A percentile compares a stretch with the other conserved stretches of the same genome.
These are phyloP conservation scores for Amesomyces nigricolor DNA, from an alignment of 2,329 filamentous ascomycete genomes.

Conservation along the genomic window DNA sequence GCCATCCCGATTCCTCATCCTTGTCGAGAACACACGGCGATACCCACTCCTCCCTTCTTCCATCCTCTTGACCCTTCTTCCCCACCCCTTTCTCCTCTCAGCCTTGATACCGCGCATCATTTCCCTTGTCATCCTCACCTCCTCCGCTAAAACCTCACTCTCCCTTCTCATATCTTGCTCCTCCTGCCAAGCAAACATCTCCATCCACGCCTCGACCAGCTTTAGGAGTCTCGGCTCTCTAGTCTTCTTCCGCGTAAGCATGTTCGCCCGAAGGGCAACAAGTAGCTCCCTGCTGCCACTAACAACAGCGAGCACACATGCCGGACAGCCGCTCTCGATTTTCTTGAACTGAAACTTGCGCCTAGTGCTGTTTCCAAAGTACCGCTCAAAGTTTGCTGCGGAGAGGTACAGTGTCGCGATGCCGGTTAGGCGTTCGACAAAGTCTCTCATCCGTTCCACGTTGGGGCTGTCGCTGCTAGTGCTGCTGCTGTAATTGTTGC, in stretches of 20 bases:
- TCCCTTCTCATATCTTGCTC: slow-evolving; percentile 7
- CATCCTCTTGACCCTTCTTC: neutral
- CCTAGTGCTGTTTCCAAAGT: slow-evolving; percentile 32
- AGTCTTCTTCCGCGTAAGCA: slow-evolving; percentile 35
- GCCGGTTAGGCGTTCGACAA: neutral
- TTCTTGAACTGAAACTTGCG: slow-evolving; percentile 14
- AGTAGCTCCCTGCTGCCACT: slow-evolving; percentile 40
- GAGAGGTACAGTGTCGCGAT: slow-evolving; percentile 36
- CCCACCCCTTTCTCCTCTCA: slow-evolving; percentile 5
- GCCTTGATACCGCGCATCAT: neutral
- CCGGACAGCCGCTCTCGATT: slow-evolving; percentile 42
- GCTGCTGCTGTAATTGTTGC: neutral
- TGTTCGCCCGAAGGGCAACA: slow-evolving; percentile 40
- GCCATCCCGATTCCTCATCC: neutral
- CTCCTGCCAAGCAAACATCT: slow-evolving; percentile 24
- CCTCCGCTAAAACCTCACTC: slow-evolving; percentile 10
- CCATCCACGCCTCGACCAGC: slow-evolving; percentile 42
- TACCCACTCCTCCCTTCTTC: neutral
- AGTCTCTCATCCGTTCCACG: neutral
- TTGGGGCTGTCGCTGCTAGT: neutral
- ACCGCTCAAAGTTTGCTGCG: slow-evolving; percentile 31
- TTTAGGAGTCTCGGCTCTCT: slow-evolving; percentile 34
- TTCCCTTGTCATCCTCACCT: slow-evolving; percentile 5
- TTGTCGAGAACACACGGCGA: neutral
- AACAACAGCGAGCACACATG: slow-evolving; percentile 47